Evolutionary conservation across 2,329 filamentous ascomycete genomes (phyloP).

Genomic region (Penicillium thymicola): DNA sequence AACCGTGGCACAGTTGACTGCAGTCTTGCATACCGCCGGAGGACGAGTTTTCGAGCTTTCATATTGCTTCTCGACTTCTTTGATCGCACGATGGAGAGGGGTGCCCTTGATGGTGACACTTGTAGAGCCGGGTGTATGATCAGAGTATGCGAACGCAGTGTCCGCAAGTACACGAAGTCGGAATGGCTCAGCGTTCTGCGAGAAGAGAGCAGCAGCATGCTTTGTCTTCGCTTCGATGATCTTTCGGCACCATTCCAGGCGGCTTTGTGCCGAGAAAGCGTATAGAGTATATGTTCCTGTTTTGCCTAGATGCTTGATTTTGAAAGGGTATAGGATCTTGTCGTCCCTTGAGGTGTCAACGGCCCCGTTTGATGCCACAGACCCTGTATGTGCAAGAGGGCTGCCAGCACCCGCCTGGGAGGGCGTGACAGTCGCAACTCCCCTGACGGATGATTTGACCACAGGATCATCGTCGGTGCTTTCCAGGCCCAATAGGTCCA

Average conservation of each 20-base stretch:
- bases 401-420: conserved; percentile 48
- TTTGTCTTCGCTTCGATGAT: conserved; percentile 93
- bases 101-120: conserved; percentile 83
- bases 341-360: conserved; percentile 64
- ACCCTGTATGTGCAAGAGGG: conserved; percentile 60
- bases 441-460: conserved; percentile 71
- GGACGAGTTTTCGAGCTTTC: conserved; percentile 59
- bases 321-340: conserved; percentile 88
- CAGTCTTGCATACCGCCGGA: conserved; percentile 76
- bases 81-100: conserved; percentile 84
- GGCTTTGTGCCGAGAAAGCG: conserved; percentile 69
- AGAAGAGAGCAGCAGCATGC: conserved; percentile 81
- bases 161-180: conserved; percentile 87
- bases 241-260: conserved; percentile 86
- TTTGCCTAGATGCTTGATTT: conserved; percentile 90
- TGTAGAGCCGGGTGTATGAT: conserved; percentile 55
- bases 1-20: conserved; percentile 88
- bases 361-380: conserved; percentile 58
- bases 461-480: conserved; percentile 90
- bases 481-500: conserved; percentile 91
- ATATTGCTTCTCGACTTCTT: conserved; percentile 78
- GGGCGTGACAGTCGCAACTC: conserved; percentile 60
- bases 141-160: conserved; percentile 64
- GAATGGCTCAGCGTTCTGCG: conserved; percentile 96
- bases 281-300: conserved; percentile 85